Base-by-base conservation (phyloP, 225 moss, liverwort and hornwort species). In the Physcomitrium patens region DNA sequence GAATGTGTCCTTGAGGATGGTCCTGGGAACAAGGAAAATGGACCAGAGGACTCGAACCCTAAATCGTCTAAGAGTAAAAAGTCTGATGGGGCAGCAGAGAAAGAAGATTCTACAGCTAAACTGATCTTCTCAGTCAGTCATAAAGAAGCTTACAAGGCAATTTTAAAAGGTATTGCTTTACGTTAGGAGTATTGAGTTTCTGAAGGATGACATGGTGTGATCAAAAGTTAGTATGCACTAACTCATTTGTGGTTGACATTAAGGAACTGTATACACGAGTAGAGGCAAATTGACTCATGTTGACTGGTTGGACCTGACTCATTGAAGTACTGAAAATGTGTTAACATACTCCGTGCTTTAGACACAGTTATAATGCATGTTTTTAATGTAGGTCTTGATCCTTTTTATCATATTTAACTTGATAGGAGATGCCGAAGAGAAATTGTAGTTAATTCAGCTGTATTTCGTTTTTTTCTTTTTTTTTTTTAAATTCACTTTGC, bases 61-160 rank as follows among this genome's bases (percentile, higher is more conserved):
- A 86, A 87, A 74, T 67, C 76, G 18, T 53, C 91, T 5, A 88
- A 79, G 80, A 72, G 68, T 53, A 91, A 91, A 54, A 94, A 92
- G 76, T 71, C 89, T 54, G 82, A 79, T 31, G 87, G 85, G 46
- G 70, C 91, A 49, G 58, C 86, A 62, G 94, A 97, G 80, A 94
- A 92, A 77, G 87, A 86, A 76, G 94, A 93, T 70, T 84, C 91
- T 51, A 77, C 86, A 73, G 76, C 87, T 23, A 89, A 82, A 77
- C 78, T 99, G 70, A 79, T 93, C 43, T 99, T 99, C 75, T 91
- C 93, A 90, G 89, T 99, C 74, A 95, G 97, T 60, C 95, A 94
- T 77, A 99, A 99, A 91, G 95, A 95, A 76, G 79, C 97, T 16
- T 99, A 99, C 78, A 99, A 99, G 85, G 91, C 97, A 20, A 93